These are phyloP conservation scores for Beta macrorhiza DNA, from an alignment of 179 eudicot genomes.

Conservation along the genomic window DNA sequence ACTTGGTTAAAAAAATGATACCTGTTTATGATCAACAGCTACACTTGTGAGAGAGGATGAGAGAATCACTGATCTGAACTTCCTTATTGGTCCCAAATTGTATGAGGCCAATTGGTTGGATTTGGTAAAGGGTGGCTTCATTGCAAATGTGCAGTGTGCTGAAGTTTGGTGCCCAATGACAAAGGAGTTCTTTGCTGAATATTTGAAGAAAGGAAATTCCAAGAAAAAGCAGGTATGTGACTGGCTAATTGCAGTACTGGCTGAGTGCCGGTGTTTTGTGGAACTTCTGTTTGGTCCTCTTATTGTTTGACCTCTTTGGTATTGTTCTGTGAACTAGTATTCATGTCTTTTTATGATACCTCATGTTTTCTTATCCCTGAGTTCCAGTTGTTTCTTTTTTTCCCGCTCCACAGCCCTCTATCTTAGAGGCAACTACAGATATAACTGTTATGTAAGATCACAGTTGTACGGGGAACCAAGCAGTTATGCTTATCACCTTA, in stretches of 20 bases:
- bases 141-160: conserved; percentile 98
- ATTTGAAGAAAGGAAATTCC: conserved; percentile 92
- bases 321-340: background rate
- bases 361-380: background rate
- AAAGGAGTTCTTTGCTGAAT: conserved; percentile 93
- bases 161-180: conserved; percentile 99
- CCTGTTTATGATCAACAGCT: conserved; percentile 55
- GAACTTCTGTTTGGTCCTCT: background rate
- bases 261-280: background rate
- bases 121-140: conserved; percentile 91
- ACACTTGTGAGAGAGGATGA: conserved; percentile 99
- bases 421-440: background rate
- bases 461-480: background rate
- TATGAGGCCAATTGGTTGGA: conserved; percentile 99
- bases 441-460: background rate
- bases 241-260: background rate
- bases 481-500: background rate
- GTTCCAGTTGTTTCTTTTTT: background rate
- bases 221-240: conserved; percentile 82
- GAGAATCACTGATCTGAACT: conserved; percentile 94
- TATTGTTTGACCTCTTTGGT: background rate
- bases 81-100: conserved; percentile 95
- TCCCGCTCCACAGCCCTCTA: background rate
- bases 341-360: background rate
- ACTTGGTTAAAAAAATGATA: conserved; percentile 6